Base-by-base conservation (phyloP, 345 rosid genomes). In the Pistacia vera region DNA sequence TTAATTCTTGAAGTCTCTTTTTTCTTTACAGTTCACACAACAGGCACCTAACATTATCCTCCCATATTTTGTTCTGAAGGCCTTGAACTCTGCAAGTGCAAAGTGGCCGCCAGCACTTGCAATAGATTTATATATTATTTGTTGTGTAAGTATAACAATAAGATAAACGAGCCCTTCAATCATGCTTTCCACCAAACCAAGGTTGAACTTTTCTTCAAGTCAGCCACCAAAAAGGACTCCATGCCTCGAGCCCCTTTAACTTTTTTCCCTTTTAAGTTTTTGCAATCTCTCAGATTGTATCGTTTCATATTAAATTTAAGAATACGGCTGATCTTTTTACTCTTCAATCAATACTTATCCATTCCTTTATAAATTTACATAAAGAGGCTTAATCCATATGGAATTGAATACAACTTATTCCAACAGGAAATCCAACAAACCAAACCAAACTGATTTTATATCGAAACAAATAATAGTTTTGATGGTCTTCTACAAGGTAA, bases 181-280 rank as follows among this genome's bases (percentile, higher is more conserved):
- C 35, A 63, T 51, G 77, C 55, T 55, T 74, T 51, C 62, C 54
- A 64, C 70, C 63, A 55, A 74, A 66, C 71, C 25, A 74, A 35
- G 0, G 41, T 65, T 56, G 64, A 65, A 74, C 25, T 55, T 65
- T 64, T 28, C 64, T 74, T 36, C 18, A 52, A 38, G 63, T 0
- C 71, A 25, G 71, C 63, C 71, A 22, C 77, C 77, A 20, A 65
- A 51, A 73, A n/a, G 30, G 76, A 73, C 76, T 17, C 16, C 33
- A 46, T 49, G 59, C 68, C 76, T 62, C 35, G 17, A 62, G 13
- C 12, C 49, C 76, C 68, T 30, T n/a, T 49, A 18, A 54, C 20
- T 25, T 25, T 51, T 11, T 52, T 70, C 30, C 33, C 14, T 35
- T n/a, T 14, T 14, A 18, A 63, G 35, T 35, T 18, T 20, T 64